Percentiles rank a stretch among this genome's conserved stretches.
Conservation (phyloP, 1,139 yeast species). For the Yamadazyma epiphylla region DNA sequence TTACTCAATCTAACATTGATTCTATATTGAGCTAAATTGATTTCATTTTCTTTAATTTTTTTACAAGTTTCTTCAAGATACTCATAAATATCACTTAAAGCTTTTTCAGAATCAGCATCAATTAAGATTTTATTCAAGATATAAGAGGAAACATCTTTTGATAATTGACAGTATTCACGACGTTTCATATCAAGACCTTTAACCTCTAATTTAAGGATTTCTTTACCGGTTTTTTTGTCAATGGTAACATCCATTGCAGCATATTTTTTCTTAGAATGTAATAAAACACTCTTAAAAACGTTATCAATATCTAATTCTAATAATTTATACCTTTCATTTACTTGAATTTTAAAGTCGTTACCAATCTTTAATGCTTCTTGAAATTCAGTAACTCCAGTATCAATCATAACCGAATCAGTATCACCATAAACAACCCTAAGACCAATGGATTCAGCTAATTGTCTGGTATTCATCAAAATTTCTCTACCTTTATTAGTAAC, state of each 20-base stretch:
- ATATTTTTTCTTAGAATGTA: conserved; percentile 96
- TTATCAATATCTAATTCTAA: conserved; percentile 95
- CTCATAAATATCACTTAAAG: conserved; percentile 68
- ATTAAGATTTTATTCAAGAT: conserved; percentile 71
- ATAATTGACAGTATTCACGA: conserved; percentile 91
- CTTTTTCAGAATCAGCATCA: conserved; percentile 74
- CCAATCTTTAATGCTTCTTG: conserved; percentile 81
- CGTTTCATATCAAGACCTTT: conserved; percentile 97
- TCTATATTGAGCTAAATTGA: conserved; percentile 62
- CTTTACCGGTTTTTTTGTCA: conserved; percentile 47
- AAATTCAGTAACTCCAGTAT: conserved; percentile 71
- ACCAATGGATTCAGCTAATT: conserved; percentile 80
- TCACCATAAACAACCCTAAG: conserved; percentile 95
- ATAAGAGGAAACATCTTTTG: conserved; percentile 81
- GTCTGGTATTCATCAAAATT: conserved; percentile 88
- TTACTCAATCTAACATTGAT: conserved; percentile 75
- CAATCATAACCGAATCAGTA: conserved; percentile 99
- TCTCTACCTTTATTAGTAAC: conserved; percentile 96
- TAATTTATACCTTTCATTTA: conserved; percentile 81
- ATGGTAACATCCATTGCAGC: conserved; percentile 76
- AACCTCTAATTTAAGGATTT: conserved; percentile 64
- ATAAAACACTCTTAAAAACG: conserved; percentile 76
- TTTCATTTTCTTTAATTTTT: conserved; percentile 58
- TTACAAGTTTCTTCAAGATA: conserved; percentile 61
- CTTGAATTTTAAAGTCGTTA: conserved; percentile 74